Evolutionary conservation across 139 green algal species (phyloP), one percentile per base, ranked within the genome.

Genomic region (Volvox reticuliferus): DNA sequence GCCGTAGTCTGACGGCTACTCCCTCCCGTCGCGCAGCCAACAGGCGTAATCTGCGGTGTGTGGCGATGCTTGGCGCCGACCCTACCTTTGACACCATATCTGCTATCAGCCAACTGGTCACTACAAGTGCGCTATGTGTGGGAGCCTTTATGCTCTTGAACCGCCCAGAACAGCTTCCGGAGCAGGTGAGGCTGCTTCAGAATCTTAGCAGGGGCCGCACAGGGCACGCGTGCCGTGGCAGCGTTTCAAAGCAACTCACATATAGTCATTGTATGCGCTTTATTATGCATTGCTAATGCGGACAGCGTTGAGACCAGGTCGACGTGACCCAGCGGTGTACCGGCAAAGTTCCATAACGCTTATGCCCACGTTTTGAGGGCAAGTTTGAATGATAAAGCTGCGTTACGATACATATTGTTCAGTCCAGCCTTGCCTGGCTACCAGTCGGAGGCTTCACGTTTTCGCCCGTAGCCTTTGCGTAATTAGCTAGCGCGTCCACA

Each of bases 91-190:
- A 88, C 33, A 35, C 82, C 32, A 79, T 88, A 35, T 32, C 55
- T 36, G 33, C 65, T 12, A 67, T 88, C 33, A 88, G 82, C 82
- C 82, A 88, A 62, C 32, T 88, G 19, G 63, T 71, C 1, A 88
- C 82, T 22, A 88, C 82, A 24, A 24, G 63, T 14, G 82, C 82
- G 1, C 5, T 88, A 0, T 88, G 82, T 37, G 82, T 79, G 9
- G 82, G 63, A 20, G 82, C 82, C 18, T 65, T 88, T 36, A 88
- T 88, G 82, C 82, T 88, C 16, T 73, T 88, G 63, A 76, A 76
- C 61, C 81, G 61, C 6, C 30, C 81, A 18, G 78, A 67, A n/a
- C 61, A 76, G 61, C 28, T 76, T 32, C 81, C 81, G 33, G 61
- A 76, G 32, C 81, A 87, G 61, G 81, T 68, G 67, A 87, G 81